Evolutionary conservation across 148 eudicot species (phyloP).

Genomic region (Talinum fruticosum): DNA sequence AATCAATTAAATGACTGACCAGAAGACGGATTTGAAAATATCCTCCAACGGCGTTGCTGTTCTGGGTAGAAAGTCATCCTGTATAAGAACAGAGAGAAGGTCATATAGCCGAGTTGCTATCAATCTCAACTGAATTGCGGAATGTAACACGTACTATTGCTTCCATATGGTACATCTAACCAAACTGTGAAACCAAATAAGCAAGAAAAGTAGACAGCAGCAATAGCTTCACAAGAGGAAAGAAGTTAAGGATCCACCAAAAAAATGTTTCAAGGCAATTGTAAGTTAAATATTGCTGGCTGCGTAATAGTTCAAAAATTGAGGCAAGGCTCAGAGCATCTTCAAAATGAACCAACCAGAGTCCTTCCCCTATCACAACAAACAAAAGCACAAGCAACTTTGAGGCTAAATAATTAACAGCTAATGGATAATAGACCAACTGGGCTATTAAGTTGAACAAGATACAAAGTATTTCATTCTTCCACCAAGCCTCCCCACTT

Average conservation of each 20-base stretch:
- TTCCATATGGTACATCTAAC: neutral
- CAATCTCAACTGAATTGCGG: neutral
- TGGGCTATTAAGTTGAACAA: neutral
- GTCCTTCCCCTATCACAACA: neutral
- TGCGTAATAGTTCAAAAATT: neutral
- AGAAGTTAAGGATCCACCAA: neutral
- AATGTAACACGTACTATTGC: neutral
- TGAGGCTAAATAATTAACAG: neutral
- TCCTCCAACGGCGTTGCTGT: conserved; percentile 80
- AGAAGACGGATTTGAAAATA: conserved; percentile 67
- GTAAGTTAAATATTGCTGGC: neutral
- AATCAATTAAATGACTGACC: conserved; percentile 39
- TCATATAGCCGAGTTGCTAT: neutral
- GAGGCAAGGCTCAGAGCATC: neutral
- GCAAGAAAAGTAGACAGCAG: neutral
- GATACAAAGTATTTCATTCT: too few species aligned
- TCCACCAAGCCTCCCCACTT: too few species aligned
- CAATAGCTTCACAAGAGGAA: neutral
- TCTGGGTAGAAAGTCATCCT: conserved; percentile 85
- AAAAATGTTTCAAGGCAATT: too few species aligned
- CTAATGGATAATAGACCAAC: neutral
- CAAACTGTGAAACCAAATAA: neutral
- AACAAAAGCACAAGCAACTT: neutral
- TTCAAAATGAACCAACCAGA: too few species aligned
- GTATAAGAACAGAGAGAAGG: conserved; percentile 16